Percentiles rank a stretch among this genome's conserved stretches.
These are phyloP conservation scores for Ophiostoma himal-ulmi DNA, from an alignment of 2,329 filamentous ascomycete genomes.

Conservation along the genomic window DNA sequence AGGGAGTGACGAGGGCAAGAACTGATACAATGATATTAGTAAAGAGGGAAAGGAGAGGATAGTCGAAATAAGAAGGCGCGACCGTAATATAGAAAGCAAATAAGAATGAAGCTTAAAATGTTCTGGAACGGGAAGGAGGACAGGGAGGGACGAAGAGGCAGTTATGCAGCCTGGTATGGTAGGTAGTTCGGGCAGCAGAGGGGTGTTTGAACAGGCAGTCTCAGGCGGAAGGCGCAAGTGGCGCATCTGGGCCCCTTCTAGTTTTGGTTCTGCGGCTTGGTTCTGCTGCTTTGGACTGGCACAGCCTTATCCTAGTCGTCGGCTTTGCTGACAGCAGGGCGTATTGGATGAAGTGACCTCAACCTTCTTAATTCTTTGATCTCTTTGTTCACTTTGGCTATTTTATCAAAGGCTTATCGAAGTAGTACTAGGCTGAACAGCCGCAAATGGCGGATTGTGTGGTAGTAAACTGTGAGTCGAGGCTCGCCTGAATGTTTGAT, in stretches of 20 bases:
- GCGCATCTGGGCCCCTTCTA: background rate
- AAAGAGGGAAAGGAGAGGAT: background rate
- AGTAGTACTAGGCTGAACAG: too few species aligned
- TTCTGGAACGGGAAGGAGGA: background rate
- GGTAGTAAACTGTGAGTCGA: too few species aligned
- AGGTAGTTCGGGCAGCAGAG: background rate
- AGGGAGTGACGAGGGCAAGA: background rate
- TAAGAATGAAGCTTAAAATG: constrained; percentile 2
- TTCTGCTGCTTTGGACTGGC: background rate
- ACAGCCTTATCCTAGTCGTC: background rate
- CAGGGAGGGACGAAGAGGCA: background rate
- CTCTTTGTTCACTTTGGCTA: too few species aligned
- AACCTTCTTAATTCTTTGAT: too few species aligned
- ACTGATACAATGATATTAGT: background rate
- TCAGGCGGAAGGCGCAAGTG: background rate
- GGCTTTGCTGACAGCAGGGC: background rate
- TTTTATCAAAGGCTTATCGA: too few species aligned
- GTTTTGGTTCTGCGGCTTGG: background rate
- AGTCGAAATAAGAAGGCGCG: background rate
- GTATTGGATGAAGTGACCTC: too few species aligned
- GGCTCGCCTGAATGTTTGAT: too few species aligned
- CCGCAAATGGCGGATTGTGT: too few species aligned
- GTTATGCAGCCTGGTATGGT: background rate
- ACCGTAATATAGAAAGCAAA: background rate
- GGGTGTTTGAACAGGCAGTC: background rate